Evolutionary conservation across 1,139 yeast genomes (phyloP).

Genomic region (Geotrichum aggregatum): DNA sequence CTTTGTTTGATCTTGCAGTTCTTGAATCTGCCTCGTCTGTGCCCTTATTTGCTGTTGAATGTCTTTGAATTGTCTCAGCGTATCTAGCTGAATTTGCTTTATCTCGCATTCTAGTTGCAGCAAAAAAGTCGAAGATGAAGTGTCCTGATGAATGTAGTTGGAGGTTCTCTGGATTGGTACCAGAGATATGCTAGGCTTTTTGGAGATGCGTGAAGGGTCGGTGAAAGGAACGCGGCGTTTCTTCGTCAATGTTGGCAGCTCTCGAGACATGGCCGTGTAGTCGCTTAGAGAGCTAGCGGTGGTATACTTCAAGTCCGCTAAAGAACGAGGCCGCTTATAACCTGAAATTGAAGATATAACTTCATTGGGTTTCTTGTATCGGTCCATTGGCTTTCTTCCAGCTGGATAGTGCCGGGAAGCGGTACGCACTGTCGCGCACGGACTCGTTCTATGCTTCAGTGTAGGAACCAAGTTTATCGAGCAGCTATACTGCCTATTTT

Average conservation of each 20-base stretch:
- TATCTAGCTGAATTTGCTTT: constrained; percentile 12
- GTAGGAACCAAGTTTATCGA: too few relatives aligned
- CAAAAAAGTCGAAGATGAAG: constrained; percentile 4
- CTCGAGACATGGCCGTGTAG: constrained; percentile 7
- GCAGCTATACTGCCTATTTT: too few relatives aligned
- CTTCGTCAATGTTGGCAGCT: background rate
- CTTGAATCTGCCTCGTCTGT: constrained; percentile 9
- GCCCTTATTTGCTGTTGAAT: constrained; percentile 1
- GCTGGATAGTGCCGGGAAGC: too few relatives aligned
- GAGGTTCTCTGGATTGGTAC: background rate
- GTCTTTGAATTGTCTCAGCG: constrained; percentile 6
- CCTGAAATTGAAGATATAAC: too few relatives aligned
- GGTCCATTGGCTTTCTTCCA: too few relatives aligned
- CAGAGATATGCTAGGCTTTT: background rate
- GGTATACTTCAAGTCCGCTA: background rate
- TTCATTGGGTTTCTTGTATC: too few relatives aligned
- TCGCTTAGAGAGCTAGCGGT: background rate
- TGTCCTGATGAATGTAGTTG: background rate
- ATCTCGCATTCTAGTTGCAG: constrained; percentile 17
- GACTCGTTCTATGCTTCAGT: too few relatives aligned
- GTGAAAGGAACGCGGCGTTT: background rate
- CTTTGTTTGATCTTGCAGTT: constrained; percentile 3
- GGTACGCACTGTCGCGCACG: too few relatives aligned
- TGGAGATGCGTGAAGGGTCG: background rate
- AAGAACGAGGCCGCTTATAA: too few relatives aligned